Evolutionary conservation across 768 basidiomycete species (phyloP).

Genomic region (Tubosaeta brunneosetosa): DNA sequence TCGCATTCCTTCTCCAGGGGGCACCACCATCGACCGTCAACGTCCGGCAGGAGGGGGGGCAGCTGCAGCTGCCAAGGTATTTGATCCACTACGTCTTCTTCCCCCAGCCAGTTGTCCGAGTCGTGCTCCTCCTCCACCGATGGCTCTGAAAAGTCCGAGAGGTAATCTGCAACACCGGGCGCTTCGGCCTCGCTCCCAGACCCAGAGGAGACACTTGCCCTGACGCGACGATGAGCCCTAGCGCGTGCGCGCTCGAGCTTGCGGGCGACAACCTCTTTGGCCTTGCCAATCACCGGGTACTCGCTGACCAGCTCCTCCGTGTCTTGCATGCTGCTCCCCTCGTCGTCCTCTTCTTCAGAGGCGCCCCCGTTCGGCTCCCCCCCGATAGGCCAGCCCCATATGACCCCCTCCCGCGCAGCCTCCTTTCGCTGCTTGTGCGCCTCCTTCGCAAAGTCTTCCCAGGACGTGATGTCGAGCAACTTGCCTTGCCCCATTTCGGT

Average conservation of each 20-base stretch:
- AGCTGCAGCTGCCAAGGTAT: slow-evolving; percentile 36
- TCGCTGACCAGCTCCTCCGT: slow-evolving; percentile 11
- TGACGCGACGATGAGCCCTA: not conserved
- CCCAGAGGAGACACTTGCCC: slow-evolving; percentile 7
- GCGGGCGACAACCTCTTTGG: slow-evolving; percentile 10
- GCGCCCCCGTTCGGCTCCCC: slow-evolving; percentile 1
- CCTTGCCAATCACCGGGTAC: slow-evolving; percentile 30
- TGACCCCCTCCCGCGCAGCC: slow-evolving; percentile 24
- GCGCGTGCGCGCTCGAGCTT: slow-evolving; percentile 17
- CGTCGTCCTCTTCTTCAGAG: slow-evolving; percentile 6
- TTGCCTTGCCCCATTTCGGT: slow-evolving; percentile 30
- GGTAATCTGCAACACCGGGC: slow-evolving; percentile 35
- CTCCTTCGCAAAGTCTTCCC: slow-evolving; percentile 43
- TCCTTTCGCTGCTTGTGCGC: slow-evolving; percentile 29
- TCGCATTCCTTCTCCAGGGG: slow-evolving; percentile 36
- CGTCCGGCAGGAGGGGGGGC: slow-evolving; percentile 38
- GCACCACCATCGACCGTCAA: slow-evolving; percentile 52
- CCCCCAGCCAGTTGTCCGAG: slow-evolving; percentile 20
- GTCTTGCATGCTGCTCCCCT: not conserved
- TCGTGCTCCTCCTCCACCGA: slow-evolving; percentile 44
- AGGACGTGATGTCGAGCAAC: slow-evolving; percentile 41
- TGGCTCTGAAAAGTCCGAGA: slow-evolving; percentile 54
- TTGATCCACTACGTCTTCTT: slow-evolving; percentile 21
- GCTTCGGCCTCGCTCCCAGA: slow-evolving; percentile 20
- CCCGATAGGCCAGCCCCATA: slow-evolving; percentile 24